Percentiles rank a stretch among this genome's conserved stretches.
phyloP scores from a whole-genome alignment of 768 basidiomycete species.

The Macrolepiota albuminosa region DNA sequence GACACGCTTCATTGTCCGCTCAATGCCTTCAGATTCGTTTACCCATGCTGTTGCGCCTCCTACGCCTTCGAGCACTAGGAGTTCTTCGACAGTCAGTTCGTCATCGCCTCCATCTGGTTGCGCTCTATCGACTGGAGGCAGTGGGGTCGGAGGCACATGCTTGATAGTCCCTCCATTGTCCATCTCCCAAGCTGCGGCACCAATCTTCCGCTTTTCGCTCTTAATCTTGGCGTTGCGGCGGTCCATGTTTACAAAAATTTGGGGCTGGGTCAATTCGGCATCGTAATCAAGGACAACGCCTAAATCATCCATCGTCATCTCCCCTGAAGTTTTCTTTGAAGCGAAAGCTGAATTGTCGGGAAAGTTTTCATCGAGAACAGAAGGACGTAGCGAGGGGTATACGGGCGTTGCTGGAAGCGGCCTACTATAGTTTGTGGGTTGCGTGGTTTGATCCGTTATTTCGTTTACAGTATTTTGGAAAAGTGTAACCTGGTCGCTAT shows the following conservation, averaged over 20 bases:
- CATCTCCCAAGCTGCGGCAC: constrained; percentile 15
- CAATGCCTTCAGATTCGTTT: constrained; percentile 1
- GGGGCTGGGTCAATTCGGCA: background rate
- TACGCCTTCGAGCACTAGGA: constrained; percentile 9
- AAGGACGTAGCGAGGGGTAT: constrained; percentile 7
- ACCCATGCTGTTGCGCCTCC: constrained; percentile 13
- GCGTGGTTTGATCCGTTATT: background rate
- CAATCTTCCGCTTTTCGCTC: constrained; percentile 1
- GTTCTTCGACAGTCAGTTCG: constrained; percentile 16
- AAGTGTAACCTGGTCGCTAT: background rate
- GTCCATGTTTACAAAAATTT: background rate
- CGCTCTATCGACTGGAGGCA: background rate
- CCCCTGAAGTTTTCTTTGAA: background rate
- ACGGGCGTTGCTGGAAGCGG: constrained; percentile 7
- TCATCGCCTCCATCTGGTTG: background rate
- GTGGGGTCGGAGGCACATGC: background rate
- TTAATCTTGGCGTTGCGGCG: background rate
- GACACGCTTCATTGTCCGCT: constrained; percentile 12
- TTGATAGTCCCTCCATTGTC: constrained; percentile 14
- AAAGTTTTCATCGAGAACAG: background rate
- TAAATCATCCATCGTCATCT: constrained; percentile 14
- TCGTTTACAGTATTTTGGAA: constrained; percentile 2
- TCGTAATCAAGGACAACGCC: constrained; percentile 3
- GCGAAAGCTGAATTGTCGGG: background rate
- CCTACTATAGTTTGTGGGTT: background rate